Evolutionary conservation across 2,329 filamentous ascomycete species (phyloP), one percentile per base, ranked within the genome.

Genomic region (Botrytis deweyae): DNA sequence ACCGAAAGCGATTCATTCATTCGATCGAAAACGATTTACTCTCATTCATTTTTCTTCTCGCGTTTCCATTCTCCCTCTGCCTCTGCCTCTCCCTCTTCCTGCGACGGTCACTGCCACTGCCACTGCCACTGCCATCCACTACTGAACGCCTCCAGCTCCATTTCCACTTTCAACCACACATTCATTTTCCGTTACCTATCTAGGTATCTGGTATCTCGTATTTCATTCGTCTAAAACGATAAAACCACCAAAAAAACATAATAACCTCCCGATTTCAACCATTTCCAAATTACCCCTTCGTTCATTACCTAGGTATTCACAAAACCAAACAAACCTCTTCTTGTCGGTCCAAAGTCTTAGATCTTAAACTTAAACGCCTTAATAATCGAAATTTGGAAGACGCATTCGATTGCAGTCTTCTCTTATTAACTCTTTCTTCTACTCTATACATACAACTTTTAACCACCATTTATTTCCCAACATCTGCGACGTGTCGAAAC

Each of bases 341-440:
- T 73, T 68, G 62, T 64, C 62, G 62, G 25, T n/a, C 29, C 40
- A 29, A 46, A n/a, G 49, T 55, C 49, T 55, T 55, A 44, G 22
- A 46, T 44, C 29, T 65, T 33, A 65, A 46, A 46, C 29, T 65
- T 33, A 46, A 42, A 65, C 62, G 40, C 62, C 62, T 33, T 33
- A 22, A 33, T 33, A 44, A 44, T 44, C 40, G 40, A 46, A 36
- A 22, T 65, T 72, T 63, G 74, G 75, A 79, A 75, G 75, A 80
- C 78, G 76, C 79, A 80, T 80, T 79, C 76, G 77, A 75, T 80
- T 80, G 78, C 73, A 73, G 79, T 78, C 71, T 64, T 75, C 74
- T 75, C 73, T 63, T 38, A 40, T 63, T 63, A 62, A n/a, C 59
- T 9, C 12, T 62, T 62, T 44, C 44, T 75, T 25, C 69, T 74